Conservation (phyloP, 371 early-diverging fungal genomes). For the Lichtheimia ramosa region DNA sequence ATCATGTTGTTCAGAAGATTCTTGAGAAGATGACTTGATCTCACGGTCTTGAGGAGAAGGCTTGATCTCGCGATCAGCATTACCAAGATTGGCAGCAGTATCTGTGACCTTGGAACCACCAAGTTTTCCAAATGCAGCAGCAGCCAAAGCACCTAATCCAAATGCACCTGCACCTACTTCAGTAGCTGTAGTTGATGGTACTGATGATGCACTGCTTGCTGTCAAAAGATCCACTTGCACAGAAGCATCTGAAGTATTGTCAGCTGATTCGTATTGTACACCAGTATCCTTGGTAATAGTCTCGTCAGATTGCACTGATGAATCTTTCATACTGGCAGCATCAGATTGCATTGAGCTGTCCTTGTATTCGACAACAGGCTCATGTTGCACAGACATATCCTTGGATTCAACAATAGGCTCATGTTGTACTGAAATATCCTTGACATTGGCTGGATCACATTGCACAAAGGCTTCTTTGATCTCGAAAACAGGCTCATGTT, state of each 20-base stretch:
- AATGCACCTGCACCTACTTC: constrained; percentile 4
- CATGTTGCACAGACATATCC: not conserved
- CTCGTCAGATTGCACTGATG: constrained; percentile 3
- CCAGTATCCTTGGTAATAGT: constrained; percentile 1
- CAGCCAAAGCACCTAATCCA: constrained; percentile 7
- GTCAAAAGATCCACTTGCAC: not conserved
- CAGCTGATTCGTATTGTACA: constrained; percentile 4
- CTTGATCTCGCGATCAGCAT: too few species aligned
- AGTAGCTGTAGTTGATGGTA: constrained; percentile 3
- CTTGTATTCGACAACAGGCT: not conserved
- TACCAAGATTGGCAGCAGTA: too few species aligned
- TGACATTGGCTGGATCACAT: constrained; percentile 3
- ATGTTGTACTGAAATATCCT: constrained; percentile 5
- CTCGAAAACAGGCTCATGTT: not conserved
- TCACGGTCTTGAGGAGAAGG: too few species aligned
- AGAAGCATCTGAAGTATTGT: not conserved
- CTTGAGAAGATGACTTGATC: too few species aligned
- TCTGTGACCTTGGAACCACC: not conserved
- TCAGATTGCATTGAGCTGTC: constrained; percentile 13
- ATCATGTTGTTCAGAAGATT: too few species aligned
- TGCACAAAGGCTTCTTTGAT: constrained; percentile 10
- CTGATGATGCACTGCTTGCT: not conserved
- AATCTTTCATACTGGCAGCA: not conserved
- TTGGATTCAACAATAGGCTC: not conserved
- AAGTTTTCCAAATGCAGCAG: not conserved